Evolutionary conservation across 805 yeast genomes (phyloP).

Genomic region (Blastobotrys muscicola): DNA sequence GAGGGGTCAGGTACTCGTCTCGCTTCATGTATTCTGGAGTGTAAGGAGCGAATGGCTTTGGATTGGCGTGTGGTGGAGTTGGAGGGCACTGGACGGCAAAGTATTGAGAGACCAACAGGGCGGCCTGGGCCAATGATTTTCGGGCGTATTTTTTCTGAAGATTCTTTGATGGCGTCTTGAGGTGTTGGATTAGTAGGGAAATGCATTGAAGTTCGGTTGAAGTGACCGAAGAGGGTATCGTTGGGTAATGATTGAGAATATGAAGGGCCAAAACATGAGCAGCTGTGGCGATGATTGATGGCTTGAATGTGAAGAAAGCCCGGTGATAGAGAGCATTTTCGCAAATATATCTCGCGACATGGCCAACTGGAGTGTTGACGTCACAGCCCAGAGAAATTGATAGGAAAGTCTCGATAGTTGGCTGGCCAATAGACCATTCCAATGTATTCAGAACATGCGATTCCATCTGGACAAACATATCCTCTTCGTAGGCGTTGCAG

Average conservation of each 20-base stretch:
- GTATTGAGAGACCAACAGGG: slow-evolving; percentile 25
- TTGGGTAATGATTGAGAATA: slow-evolving; percentile 11
- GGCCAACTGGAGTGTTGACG: slow-evolving; percentile 12
- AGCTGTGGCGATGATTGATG: slow-evolving; percentile 29
- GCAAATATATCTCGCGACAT: slow-evolving; percentile 29
- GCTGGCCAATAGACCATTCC: slow-evolving; percentile 63
- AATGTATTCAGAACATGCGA: slow-evolving; percentile 61
- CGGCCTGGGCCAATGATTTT: slow-evolving; percentile 23
- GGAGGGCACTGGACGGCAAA: slow-evolving; percentile 9
- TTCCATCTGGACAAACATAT: slow-evolving; percentile 67
- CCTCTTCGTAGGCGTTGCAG: slow-evolving; percentile 53
- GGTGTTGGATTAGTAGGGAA: slow-evolving; percentile 27
- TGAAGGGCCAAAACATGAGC: slow-evolving; percentile 22
- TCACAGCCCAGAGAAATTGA: slow-evolving; percentile 18
- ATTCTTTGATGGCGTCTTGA: slow-evolving; percentile 28
- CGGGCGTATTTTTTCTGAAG: slow-evolving; percentile 31
- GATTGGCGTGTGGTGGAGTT: neutral
- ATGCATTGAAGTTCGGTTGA: slow-evolving; percentile 24
- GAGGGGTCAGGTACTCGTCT: slow-evolving; percentile 15
- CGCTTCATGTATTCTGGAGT: neutral
- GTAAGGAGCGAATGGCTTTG: no score
- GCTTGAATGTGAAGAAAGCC: slow-evolving; percentile 20
- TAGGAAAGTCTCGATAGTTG: slow-evolving; percentile 42
- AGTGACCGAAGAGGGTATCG: slow-evolving; percentile 10
- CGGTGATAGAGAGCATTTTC: slow-evolving; percentile 30